These are phyloP conservation scores for Talaromyces sp. DNA, from an alignment of 2,329 filamentous ascomycete genomes.

Conservation along the genomic window DNA sequence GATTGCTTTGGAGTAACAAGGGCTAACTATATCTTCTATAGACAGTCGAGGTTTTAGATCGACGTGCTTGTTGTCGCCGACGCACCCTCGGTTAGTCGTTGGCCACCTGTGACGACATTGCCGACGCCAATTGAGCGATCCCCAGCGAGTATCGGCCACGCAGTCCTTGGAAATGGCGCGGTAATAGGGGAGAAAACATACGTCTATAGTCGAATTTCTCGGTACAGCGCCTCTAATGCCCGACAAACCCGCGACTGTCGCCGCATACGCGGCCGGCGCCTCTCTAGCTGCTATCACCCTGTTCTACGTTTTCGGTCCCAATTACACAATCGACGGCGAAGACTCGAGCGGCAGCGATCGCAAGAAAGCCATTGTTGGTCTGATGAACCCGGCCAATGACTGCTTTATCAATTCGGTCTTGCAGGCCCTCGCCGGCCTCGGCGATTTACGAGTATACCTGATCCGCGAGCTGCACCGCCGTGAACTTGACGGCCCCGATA, in stretches of 20 bases:
- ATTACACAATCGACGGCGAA: slow-evolving; percentile 86
- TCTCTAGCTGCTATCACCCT: slow-evolving; percentile 91
- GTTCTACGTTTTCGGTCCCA: slow-evolving; percentile 97
- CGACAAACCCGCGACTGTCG: slow-evolving; percentile 75
- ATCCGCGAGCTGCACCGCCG: slow-evolving; percentile 87
- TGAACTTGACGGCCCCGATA: slow-evolving; percentile 67
- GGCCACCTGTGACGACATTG: neutral
- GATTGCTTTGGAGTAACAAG: neutral
- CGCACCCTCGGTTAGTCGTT: neutral
- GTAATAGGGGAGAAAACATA: neutral
- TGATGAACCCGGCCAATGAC: slow-evolving; percentile 88
- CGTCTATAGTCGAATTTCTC: neutral
- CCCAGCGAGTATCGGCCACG: neutral
- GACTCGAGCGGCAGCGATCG: slow-evolving; percentile 55
- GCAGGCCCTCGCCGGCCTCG: slow-evolving; percentile 84
- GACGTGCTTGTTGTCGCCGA: neutral
- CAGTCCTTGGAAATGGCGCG: neutral
- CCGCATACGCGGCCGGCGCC: slow-evolving; percentile 90
- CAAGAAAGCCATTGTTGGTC: slow-evolving; percentile 83
- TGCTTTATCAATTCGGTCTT: slow-evolving; percentile 96
- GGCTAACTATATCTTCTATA: neutral
- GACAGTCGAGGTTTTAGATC: neutral
- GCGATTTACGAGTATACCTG: slow-evolving; percentile 82
- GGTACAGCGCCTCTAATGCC: slow-evolving; percentile 53
- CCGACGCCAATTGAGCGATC: neutral